A percentile compares a stretch with the other conserved stretches of the same genome.
Conservation (phyloP, 1,284 basidiomycete genomes). For the Trichosporon ovoides region DNA sequence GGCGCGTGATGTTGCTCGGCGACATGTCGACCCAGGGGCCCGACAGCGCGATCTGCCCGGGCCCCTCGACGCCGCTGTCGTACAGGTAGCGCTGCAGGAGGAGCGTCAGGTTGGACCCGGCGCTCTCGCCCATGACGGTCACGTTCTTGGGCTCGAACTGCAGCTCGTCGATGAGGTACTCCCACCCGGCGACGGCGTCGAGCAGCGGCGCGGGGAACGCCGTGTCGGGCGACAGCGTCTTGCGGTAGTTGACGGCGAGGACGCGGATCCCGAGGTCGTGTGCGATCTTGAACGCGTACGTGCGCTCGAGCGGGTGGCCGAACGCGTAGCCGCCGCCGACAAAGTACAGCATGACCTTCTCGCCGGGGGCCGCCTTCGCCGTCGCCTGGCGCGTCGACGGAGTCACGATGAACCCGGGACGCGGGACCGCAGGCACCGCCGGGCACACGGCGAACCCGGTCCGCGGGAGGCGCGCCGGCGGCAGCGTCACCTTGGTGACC, state of each 20-base stretch:
- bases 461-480: not conserved
- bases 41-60: constrained; percentile 9
- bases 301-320: constrained; percentile 16
- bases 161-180: constrained; percentile 11
- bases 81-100: constrained; percentile 9
- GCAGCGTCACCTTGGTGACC: not conserved
- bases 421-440: not conserved
- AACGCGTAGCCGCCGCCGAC: constrained; percentile 13
- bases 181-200: constrained; percentile 18
- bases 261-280: constrained; percentile 10
- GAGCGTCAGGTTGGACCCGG: constrained; percentile 15
- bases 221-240: constrained; percentile 3
- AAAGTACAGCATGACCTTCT: constrained; percentile 9
- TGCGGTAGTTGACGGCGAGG: constrained; percentile 17
- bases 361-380: constrained; percentile 3
- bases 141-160: constrained; percentile 14
- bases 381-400: not conserved
- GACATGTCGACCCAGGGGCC: constrained; percentile 14
- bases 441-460: not conserved
- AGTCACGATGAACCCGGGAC: constrained; percentile 7
- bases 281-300: constrained; percentile 9
- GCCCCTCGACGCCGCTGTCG: not conserved
- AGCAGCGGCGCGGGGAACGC: constrained; percentile 19
- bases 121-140: constrained; percentile 14
- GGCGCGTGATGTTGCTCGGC: not conserved